These are phyloP conservation scores for Friedmanniomyces endolithicus DNA, from an alignment of 495 filamentous ascomycete species.

Conservation along the genomic window DNA sequence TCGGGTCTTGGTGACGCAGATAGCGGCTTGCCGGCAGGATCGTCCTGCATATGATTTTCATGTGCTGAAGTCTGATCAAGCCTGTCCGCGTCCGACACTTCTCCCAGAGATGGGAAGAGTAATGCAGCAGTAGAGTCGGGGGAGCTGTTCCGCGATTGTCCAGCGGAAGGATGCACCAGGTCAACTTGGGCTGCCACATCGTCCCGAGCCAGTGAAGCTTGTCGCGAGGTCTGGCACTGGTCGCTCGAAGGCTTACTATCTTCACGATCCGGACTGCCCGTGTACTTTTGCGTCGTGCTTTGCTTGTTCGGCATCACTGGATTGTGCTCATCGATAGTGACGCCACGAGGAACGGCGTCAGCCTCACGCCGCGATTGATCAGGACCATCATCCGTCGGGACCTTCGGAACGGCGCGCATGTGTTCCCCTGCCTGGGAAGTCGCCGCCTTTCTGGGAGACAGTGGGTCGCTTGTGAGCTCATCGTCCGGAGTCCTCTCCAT, in stretches of 20 bases:
- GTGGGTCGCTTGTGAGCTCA: neutral
- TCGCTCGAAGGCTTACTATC: no score
- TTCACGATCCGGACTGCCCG: no score
- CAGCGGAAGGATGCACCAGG: neutral
- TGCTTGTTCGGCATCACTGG: no score
- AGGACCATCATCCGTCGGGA: neutral
- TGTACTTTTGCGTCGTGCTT: no score
- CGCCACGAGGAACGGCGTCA: no score
- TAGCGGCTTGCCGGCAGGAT: neutral
- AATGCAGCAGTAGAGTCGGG: neutral
- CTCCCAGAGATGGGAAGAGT: neutral
- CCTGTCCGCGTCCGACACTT: neutral
- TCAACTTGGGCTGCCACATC: neutral
- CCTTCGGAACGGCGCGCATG: neutral
- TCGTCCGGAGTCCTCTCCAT: neutral
- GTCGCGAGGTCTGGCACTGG: neutral
- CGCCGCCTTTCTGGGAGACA: neutral
- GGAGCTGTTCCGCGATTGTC: neutral
- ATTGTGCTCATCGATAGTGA: no score
- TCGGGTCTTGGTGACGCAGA: neutral
- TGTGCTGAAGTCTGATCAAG: neutral
- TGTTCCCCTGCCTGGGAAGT: neutral
- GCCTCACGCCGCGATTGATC: no score
- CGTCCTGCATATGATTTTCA: neutral
- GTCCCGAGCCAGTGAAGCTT: neutral